phyloP scores from a whole-genome alignment of 495 filamentous ascomycete genomes.

The Wilcoxina mikolae region DNA sequence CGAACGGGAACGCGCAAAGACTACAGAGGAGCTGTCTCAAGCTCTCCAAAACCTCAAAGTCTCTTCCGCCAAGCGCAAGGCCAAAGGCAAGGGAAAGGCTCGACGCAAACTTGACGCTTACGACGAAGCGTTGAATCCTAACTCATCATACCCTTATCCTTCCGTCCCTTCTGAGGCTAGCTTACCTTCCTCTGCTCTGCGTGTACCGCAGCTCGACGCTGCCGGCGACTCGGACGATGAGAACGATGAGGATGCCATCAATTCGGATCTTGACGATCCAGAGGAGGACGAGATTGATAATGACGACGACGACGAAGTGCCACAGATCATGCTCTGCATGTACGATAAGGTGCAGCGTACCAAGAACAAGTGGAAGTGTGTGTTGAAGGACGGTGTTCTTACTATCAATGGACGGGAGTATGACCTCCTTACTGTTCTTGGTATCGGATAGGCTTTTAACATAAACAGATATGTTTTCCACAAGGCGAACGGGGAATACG shows the following conservation, averaged over 20 bases:
- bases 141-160: slow-evolving; percentile 25
- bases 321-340: slow-evolving; percentile 90
- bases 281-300: slow-evolving; percentile 68
- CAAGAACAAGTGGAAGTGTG: slow-evolving; percentile 99
- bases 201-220: slow-evolving; percentile 45
- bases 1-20: slow-evolving; percentile 22
- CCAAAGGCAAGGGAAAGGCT: slow-evolving; percentile 26
- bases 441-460: slow-evolving; percentile 17
- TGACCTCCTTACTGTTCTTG: slow-evolving; percentile 27
- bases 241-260: slow-evolving; percentile 88
- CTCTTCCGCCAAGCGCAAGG: slow-evolving; percentile 25
- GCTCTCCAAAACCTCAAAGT: slow-evolving; percentile 31
- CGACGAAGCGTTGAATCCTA: slow-evolving; percentile 22
- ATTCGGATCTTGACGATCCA: slow-evolving; percentile 92
- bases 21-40: slow-evolving; percentile 23
- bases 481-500: slow-evolving; percentile 91
- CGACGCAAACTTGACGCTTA: slow-evolving; percentile 21
- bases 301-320: slow-evolving; percentile 60
- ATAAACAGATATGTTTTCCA: slow-evolving; percentile 72
- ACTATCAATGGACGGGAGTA: slow-evolving; percentile 79
- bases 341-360: slow-evolving; percentile 98
- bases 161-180: slow-evolving; percentile 1
- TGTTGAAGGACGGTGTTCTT: slow-evolving; percentile 88
- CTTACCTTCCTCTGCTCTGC: background rate
- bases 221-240: slow-evolving; percentile 51